These are phyloP conservation scores for Helianthus annuus DNA, from an alignment of 129 eudicot genomes.

Conservation along the genomic window HanXRQr2.0-SUNRISE NC_035442.2:40056565-40057064, in stretches of 20 bases:
- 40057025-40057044: constrained; percentile 23
- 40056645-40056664: no score
- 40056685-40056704: no score
- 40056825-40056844: no score
- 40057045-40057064: constrained; percentile 18
- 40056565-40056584: constrained; percentile 4
- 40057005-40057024: constrained; percentile 15
- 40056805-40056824: neutral
- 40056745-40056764: no score
- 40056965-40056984: constrained; percentile 17
- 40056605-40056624: neutral
- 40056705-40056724: no score
- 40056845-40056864: no score
- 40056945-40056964: neutral
- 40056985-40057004: constrained; percentile 22
- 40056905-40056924: neutral
- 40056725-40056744: no score
- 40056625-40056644: no score
- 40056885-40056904: neutral
- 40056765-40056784: no score
- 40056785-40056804: no score
- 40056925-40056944: neutral
- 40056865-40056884: neutral
- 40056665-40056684: no score
- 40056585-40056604: neutral